Percentiles rank a stretch among this genome's conserved stretches.
These are phyloP conservation scores for Inga leiocalycina DNA, from an alignment of 306 rosid species.

Conservation along the genomic window DNA sequence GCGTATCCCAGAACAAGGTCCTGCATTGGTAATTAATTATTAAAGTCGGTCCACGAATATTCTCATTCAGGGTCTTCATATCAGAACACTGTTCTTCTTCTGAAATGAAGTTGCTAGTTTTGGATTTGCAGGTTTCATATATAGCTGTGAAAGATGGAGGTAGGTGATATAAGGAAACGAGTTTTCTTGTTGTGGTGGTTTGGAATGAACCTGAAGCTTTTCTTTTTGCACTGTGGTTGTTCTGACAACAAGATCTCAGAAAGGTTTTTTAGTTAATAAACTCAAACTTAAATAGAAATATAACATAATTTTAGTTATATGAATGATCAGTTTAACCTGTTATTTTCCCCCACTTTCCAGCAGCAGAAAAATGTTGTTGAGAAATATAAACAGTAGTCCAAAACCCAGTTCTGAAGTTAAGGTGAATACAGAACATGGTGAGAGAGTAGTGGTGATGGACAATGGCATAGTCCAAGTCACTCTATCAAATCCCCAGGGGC, in stretches of 20 bases:
- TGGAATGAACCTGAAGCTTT: slow-evolving; percentile 36
- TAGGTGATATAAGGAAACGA: slow-evolving; percentile 22
- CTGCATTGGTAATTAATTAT: background rate
- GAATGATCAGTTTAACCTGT: background rate
- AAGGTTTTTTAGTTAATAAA: background rate
- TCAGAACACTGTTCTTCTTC: background rate
- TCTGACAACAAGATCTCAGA: background rate
- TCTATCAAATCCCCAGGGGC: slow-evolving; percentile 60
- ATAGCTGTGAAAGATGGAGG: background rate
- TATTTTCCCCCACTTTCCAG: background rate
- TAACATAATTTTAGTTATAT: background rate
- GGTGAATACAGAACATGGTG: slow-evolving; percentile 7
- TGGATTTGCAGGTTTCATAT: slow-evolving; percentile 11
- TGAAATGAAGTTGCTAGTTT: slow-evolving; percentile 21
- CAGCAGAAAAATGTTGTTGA: slow-evolving; percentile 17
- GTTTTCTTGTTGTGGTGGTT: slow-evolving; percentile 37
- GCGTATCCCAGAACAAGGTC: background rate
- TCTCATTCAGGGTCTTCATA: background rate
- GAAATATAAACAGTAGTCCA: background rate
- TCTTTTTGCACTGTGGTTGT: slow-evolving; percentile 34
- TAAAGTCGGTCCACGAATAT: slow-evolving; percentile 20
- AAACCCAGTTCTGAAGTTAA: slow-evolving; percentile 3
- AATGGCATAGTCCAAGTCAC: slow-evolving; percentile 69
- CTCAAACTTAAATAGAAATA: background rate
- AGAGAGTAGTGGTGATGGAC: slow-evolving; percentile 53